Evolutionary conservation across 768 basidiomycete genomes (phyloP).

Genomic region (Boletus fagicola): DNA sequence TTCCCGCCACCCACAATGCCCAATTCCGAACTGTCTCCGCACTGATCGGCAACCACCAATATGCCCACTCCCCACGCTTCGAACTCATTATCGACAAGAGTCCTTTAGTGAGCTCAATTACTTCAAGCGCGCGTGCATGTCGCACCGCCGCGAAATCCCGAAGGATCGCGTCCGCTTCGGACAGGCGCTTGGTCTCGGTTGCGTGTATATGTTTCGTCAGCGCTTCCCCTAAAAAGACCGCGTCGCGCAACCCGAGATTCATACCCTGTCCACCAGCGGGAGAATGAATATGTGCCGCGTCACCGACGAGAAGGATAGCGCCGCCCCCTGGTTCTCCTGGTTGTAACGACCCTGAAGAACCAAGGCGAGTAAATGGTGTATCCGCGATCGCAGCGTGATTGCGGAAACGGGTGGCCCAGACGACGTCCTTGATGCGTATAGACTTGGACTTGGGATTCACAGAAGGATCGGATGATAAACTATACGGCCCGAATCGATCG

Average conservation of each 20-base stretch:
- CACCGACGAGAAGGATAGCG: constrained; percentile 37
- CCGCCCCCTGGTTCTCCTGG: constrained; percentile 13
- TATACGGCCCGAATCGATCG: constrained; percentile 41
- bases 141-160: constrained; percentile 37
- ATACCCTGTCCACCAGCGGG: constrained; percentile 58
- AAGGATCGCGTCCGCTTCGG: constrained; percentile 35
- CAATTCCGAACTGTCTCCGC: constrained; percentile 28
- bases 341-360: background rate
- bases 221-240: constrained; percentile 43
- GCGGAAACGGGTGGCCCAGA: constrained; percentile 50
- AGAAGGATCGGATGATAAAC: constrained; percentile 38
- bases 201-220: constrained; percentile 38
- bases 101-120: constrained; percentile 42
- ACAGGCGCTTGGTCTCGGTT: constrained; percentile 3
- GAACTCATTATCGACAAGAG: constrained; percentile 27
- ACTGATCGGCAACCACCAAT: constrained; percentile 32
- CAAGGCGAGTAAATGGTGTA: constrained; percentile 36
- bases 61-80: constrained; percentile 8
- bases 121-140: constrained; percentile 39
- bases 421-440: constrained; percentile 35
- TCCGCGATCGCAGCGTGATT: constrained; percentile 47
- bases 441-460: constrained; percentile 32
- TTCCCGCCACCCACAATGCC: constrained; percentile 23
- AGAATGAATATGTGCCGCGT: constrained; percentile 54
- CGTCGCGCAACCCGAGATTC: constrained; percentile 57